Evolutionary conservation across 495 filamentous ascomycete genomes (phyloP), one percentile per base, ranked within the genome.

Genomic region (Trichocladium uniseriatum): DNA sequence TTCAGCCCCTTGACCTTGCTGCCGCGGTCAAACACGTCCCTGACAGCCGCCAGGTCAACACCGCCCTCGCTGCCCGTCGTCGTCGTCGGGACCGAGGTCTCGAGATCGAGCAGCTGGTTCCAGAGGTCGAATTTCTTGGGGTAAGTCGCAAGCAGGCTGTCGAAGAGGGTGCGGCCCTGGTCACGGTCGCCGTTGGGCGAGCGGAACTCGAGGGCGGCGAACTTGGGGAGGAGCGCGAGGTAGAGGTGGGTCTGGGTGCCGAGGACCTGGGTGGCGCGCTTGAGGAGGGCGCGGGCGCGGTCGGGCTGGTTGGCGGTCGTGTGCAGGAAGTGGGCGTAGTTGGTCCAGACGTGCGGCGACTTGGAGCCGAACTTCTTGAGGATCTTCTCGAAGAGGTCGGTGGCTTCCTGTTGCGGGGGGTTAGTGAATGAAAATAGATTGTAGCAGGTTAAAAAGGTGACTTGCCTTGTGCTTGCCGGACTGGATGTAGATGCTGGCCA

Each of bases 401-500:
- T 89, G 32, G 92, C 90, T 82, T 89, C 84, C 83, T 94, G 60
- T 68, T 54, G 7, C 45, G 43, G 31, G 50, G 66, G 78, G 70
- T 47, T 58, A 53, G 50, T 60, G 47, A 64, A 55, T 29, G 36
- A 18, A 24, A 52, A 13, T 5, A 38, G n/a, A 19, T 2, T 10
- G 16, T 27, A 38, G 18, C 2, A 21, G 34, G 37, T 40, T 21
- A 19, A 13, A 39, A 21, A 31, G 10, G 18, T 20, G 15, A 43
- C 78, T 70, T 75, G 79, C 80, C 46, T 72, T 69, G 55, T 82
- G 74, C 72, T 94, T 94, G 48, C 81, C 81, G 38, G 87, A 87
- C 58, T 92, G 87, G 59, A 97, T 92, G 68, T 89, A 94, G 64
- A 95, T 96, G 66, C 87, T 95, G 21, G 86, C 82, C 54, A 97